phyloP scores from a whole-genome alignment of 1,284 basidiomycete species.

The Moesziomyces sp. region DNA sequence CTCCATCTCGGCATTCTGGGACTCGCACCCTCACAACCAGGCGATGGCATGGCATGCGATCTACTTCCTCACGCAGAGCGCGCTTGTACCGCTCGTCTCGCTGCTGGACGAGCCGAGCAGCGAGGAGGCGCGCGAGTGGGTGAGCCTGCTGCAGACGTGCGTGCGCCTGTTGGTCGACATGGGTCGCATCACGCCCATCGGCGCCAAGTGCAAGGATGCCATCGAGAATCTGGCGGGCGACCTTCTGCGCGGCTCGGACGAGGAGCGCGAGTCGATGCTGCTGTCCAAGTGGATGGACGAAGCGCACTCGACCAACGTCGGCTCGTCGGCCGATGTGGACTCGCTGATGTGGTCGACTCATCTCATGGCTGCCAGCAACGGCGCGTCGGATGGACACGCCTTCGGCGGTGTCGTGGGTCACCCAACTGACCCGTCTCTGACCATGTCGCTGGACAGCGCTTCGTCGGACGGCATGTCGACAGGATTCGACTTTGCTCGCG shows the following conservation, averaged over 20 bases:
- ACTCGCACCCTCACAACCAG: constrained; percentile 50
- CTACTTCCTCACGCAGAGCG: constrained; percentile 52
- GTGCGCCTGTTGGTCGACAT: constrained; percentile 42
- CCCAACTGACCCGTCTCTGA: constrained; percentile 37
- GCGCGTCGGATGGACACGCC: constrained; percentile 13
- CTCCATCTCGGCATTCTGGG: constrained; percentile 50
- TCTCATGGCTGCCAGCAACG: constrained; percentile 17
- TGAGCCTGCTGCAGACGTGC: constrained; percentile 33
- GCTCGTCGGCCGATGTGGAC: constrained; percentile 19
- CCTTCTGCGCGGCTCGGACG: constrained; percentile 19
- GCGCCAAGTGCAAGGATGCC: constrained; percentile 48
- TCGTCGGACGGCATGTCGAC: constrained; percentile 49
- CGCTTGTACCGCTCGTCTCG: constrained; percentile 46
- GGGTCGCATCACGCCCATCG: constrained; percentile 45
- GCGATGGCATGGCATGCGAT: constrained; percentile 51
- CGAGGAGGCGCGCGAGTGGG: constrained; percentile 42
- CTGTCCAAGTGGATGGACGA: constrained; percentile 36
- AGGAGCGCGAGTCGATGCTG: constrained; percentile 27
- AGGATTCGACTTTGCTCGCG: constrained; percentile 41
- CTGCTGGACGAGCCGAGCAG: constrained; percentile 37
- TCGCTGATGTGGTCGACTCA: constrained; percentile 44
- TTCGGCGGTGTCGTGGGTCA: constrained; percentile 25
- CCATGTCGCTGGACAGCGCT: constrained; percentile 43
- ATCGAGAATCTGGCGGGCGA: constrained; percentile 38
- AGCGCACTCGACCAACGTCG: constrained; percentile 9